A percentile compares a stretch with the other conserved stretches of the same genome.
Conservation (phyloP, 768 basidiomycete species). For the Termitomyces sp. region DNA sequence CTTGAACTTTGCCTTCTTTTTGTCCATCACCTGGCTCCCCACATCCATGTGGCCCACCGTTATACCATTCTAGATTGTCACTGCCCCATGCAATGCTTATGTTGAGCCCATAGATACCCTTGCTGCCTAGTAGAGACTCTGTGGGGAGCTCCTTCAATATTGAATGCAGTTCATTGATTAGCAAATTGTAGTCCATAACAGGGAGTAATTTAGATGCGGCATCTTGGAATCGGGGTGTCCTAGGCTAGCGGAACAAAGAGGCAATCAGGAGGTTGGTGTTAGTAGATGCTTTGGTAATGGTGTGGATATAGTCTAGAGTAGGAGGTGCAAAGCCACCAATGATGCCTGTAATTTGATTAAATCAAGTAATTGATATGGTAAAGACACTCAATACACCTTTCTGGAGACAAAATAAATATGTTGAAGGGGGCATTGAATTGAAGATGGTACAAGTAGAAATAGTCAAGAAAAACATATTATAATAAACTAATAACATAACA, state of each 20-base stretch:
- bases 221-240: slow-evolving; percentile 38
- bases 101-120: slow-evolving; percentile 71
- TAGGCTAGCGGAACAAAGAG: slow-evolving; percentile 42
- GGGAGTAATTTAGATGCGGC: slow-evolving; percentile 37
- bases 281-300: slow-evolving; percentile 36
- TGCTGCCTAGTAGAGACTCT: slow-evolving; percentile 49
- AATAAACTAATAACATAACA: no score
- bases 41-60: slow-evolving; percentile 59
- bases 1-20: slow-evolving; percentile 64
- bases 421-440: slow-evolving; percentile 30
- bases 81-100: slow-evolving; percentile 59
- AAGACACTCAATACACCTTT: slow-evolving; percentile 35
- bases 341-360: slow-evolving; percentile 49
- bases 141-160: slow-evolving; percentile 59
- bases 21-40: slow-evolving; percentile 51
- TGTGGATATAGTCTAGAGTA: slow-evolving; percentile 50
- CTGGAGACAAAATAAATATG: slow-evolving; percentile 57
- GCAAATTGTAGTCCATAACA: slow-evolving; percentile 24
- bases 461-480: no score
- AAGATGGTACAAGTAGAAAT: neutral
- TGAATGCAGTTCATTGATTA: slow-evolving; percentile 51
- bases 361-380: neutral
- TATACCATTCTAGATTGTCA: slow-evolving; percentile 55
- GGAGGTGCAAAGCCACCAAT: slow-evolving; percentile 72
- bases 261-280: slow-evolving; percentile 37